A percentile compares a stretch with the other conserved stretches of the same genome.
Conservation (phyloP, 2,329 filamentous ascomycete genomes). For the Plectosphaerella sp. region DNA sequence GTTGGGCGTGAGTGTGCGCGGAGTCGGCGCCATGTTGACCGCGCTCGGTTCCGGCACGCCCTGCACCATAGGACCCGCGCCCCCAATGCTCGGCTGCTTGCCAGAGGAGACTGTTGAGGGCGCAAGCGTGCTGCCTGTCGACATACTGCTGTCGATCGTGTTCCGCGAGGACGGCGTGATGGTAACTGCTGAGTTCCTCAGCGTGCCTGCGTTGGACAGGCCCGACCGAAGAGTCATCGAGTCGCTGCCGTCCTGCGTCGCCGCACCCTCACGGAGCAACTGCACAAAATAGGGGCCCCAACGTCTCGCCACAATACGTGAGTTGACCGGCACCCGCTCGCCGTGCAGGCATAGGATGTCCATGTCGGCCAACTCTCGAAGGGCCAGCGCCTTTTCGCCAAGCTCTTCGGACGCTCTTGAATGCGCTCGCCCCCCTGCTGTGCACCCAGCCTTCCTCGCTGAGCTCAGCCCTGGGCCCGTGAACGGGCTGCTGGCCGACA, state of each 20-base stretch:
- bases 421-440: slow-evolving; percentile 71
- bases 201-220: slow-evolving; percentile 43
- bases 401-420: slow-evolving; percentile 78
- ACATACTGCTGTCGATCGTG: slow-evolving; percentile 42
- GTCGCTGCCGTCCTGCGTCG: slow-evolving; percentile 68
- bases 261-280: slow-evolving; percentile 75
- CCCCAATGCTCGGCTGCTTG: slow-evolving; percentile 37
- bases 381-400: slow-evolving; percentile 70
- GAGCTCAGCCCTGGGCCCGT: slow-evolving; percentile 52
- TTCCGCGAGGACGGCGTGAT: slow-evolving; percentile 67
- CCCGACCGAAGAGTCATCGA: slow-evolving; percentile 69
- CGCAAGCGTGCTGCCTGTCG: slow-evolving; percentile 35
- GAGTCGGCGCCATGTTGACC: slow-evolving; percentile 53
- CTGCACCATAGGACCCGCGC: slow-evolving; percentile 1
- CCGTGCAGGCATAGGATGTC: slow-evolving; percentile 89
- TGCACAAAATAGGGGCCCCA: slow-evolving; percentile 98
- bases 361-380: slow-evolving; percentile 93
- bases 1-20: slow-evolving; percentile 51
- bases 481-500: slow-evolving; percentile 73
- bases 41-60: slow-evolving; percentile 38
- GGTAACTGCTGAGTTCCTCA: slow-evolving; percentile 78
- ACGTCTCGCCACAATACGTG: slow-evolving; percentile 75
- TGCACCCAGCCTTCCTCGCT: slow-evolving; percentile 56
- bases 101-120: slow-evolving; percentile 31
- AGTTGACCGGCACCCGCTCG: slow-evolving; percentile 90